Evolutionary conservation across 805 yeast genomes (phyloP).

Genomic region (Ogataea pini): DNA sequence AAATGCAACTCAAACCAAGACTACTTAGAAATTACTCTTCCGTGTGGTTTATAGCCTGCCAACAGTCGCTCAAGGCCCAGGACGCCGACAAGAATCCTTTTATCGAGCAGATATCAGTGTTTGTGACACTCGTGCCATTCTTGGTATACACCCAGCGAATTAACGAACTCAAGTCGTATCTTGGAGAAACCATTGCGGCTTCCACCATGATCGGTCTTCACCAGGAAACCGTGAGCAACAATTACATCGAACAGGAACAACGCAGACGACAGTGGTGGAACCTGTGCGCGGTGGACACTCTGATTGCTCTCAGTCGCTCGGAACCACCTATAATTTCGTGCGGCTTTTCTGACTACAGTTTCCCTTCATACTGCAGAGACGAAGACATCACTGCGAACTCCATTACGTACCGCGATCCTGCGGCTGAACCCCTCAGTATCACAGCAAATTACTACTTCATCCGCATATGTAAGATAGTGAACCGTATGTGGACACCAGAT

Average conservation of each 20-base stretch:
- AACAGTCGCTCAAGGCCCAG: conserved; percentile 12
- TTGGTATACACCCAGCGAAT: conserved; percentile 2
- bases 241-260: conserved; percentile 23
- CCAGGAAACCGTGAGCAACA: conserved; percentile 2
- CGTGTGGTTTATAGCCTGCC: conserved; percentile 14
- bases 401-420: conserved; percentile 6
- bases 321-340: conserved; percentile 19
- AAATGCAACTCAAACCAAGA: conserved; percentile 2
- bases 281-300: conserved; percentile 21
- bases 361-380: conserved; percentile 36
- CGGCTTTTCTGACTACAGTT: conserved; percentile 30
- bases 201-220: conserved; percentile 15
- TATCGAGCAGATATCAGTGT: conserved; percentile 14
- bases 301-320: conserved; percentile 7
- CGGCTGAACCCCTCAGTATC: conserved; percentile 14
- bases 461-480: conserved; percentile 17
- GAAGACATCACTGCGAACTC: conserved; percentile 24
- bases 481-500: conserved; percentile 18
- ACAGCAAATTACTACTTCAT: conserved; percentile 15
- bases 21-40: conserved; percentile 1
- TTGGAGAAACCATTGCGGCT: conserved; percentile 12
- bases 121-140: conserved; percentile 12
- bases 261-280: conserved; percentile 33
- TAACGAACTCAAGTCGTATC: conserved; percentile 10
- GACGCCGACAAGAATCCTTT: conserved; percentile 10